Evolutionary conservation across 331 rosid genomes (phyloP), one percentile per base, ranked within the genome.

Genomic region (Acacia concinna): DNA sequence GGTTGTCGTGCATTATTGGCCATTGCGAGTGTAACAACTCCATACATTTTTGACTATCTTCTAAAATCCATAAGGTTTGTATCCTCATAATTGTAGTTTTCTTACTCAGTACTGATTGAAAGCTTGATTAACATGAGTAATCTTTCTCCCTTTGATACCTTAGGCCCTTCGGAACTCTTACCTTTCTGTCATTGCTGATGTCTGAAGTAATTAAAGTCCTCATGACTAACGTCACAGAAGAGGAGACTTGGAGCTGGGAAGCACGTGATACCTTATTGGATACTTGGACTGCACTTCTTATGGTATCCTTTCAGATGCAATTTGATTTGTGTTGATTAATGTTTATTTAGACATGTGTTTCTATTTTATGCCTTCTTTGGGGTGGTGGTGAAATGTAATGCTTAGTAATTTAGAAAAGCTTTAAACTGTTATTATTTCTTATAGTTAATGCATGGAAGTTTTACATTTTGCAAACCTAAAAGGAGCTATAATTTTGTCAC

Each of bases 181-280:
- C 91, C 74, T 82, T 94, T 37, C 68, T 94, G 86, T 90, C 97
- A 38, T 43, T 82, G 77, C 85, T 89, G 84, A 93, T 93, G 98
- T 85, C 89, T 60, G 99, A 91, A 84, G 98, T 91, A 41, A 82
- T 93, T 78, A 95, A 93, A 85, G 89, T 81, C 88, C 91, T 89
- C 76, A 81, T 84, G 90, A 81, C 87, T 82, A 84, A 77, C 67
- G 79, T 83, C 88, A 83, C 88, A 12, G 98, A 91, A 41, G 97
- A 95, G 81, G 98, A 89, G 86, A 89, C 88, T 15, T 95, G 99
- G 99, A 90, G 97, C 75, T 93, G 94, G 95, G 94, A 87, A 86
- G 98, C 99, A 68, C 99, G 99, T 32, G 99, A 95, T 83, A 78
- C 89, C 72, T 83, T 95, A 78, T 83, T 95, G 75, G 99, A 95